Evolutionary conservation across 164 flowering plant genomes (phyloP), one percentile per base, ranked within the genome.

Genomic region (Echeveria elegans): DNA sequence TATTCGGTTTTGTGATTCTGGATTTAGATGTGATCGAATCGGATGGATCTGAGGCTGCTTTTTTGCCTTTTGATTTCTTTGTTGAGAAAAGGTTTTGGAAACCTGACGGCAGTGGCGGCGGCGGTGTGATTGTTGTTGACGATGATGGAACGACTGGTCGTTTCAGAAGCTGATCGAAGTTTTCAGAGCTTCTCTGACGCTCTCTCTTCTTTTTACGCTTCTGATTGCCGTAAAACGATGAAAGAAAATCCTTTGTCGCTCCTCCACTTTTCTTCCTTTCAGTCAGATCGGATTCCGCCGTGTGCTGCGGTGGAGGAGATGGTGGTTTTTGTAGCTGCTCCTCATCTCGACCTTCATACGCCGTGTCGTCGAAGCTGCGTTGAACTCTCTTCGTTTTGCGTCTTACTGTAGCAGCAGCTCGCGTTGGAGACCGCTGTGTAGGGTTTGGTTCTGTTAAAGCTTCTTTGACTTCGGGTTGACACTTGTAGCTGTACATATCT

Each of bases 151-250:
- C n/a, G n/a, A n/a, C n/a, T n/a, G n/a, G n/a, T n/a, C n/a, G n/a
- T n/a, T n/a, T n/a, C n/a, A n/a, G n/a, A n/a, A n/a, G n/a, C n/a
- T n/a, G 26, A 1, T 81, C 85, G 3, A 82, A 65, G 61, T 77
- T 80, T 8, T 83, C 87, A 16, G 75, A 72, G 48, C 87, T 85
- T 58, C 59, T 77, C 64, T 73, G 79, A 47, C 83, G 75, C 19
- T 76, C 83, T 66, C 78, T 78, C 76, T 79, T 85, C 74, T 77
- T 85, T 79, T 72, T 80, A 60, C 72, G 70, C 58, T 53, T 67
- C 32, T 28, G 61, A 40, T 37, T 69, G 48, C 64, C 70, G 69
- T 72, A 66, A 4, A 79, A 40, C 8, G 82, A 72, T 38, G 60
- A 69, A 38, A 76, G 52, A 62, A 85, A 77, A 3, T 81, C 86